These are phyloP conservation scores for Ceriops zippeliana DNA, from an alignment of 345 rosid species.

Conservation along the genomic window DNA sequence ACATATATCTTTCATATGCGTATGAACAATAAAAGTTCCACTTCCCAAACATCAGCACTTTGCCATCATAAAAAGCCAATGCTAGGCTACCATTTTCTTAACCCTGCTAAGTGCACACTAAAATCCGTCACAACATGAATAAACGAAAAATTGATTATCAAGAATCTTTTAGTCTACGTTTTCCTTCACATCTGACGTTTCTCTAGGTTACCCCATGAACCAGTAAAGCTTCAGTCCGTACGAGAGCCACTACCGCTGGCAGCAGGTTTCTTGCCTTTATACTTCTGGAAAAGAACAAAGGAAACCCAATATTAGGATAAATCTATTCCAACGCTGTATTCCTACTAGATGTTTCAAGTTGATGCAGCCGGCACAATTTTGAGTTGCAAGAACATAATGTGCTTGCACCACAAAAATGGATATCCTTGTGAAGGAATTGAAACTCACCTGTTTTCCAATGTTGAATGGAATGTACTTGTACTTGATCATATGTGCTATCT, in stretches of 20 bases:
- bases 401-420: background rate
- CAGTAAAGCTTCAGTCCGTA: slow-evolving; percentile 35
- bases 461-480: slow-evolving; percentile 69
- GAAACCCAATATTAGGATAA: background rate
- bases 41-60: slow-evolving; percentile 12
- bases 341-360: background rate
- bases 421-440: background rate
- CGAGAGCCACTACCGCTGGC: slow-evolving; percentile 54
- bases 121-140: slow-evolving; percentile 8
- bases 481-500: slow-evolving; percentile 80
- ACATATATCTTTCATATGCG: too few relatives aligned
- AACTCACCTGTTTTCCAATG: slow-evolving; percentile 71
- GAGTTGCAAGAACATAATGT: background rate
- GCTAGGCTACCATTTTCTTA: too few relatives aligned
- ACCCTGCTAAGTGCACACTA: background rate
- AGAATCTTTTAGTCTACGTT: slow-evolving; percentile 27
- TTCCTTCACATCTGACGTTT: slow-evolving; percentile 20
- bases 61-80: slow-evolving; percentile 1
- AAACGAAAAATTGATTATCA: slow-evolving; percentile 29
- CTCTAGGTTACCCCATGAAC: slow-evolving; percentile 18
- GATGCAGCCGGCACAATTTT: background rate
- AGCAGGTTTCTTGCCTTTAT: slow-evolving; percentile 51
- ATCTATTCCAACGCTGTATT: background rate
- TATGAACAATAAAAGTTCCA: too few relatives aligned
- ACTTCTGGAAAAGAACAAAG: slow-evolving; percentile 31